Conservation (phyloP, 179 eudicot species). For the Silene noctiflora region DNA sequence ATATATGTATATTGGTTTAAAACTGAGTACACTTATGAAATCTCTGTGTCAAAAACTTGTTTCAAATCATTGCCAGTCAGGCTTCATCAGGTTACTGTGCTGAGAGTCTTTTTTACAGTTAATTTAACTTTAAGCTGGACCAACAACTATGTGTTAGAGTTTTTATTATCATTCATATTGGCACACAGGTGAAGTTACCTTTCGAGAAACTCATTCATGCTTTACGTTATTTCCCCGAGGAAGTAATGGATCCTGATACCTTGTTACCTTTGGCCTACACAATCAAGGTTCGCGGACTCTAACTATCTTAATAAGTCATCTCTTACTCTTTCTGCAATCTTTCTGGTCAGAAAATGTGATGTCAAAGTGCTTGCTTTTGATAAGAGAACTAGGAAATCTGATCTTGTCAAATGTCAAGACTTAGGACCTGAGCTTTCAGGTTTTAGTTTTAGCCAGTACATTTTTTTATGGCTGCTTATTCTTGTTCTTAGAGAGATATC, state of each 20-base stretch:
- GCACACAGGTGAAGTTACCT: slow-evolving; percentile 66
- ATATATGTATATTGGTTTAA: neutral
- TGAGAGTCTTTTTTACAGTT: neutral
- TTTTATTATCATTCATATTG: neutral
- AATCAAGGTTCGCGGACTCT: slow-evolving; percentile 57
- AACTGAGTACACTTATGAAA: neutral
- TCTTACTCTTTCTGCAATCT: neutral
- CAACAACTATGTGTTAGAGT: neutral
- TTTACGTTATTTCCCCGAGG: slow-evolving; percentile 87
- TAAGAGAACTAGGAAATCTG: neutral
- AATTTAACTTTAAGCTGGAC: neutral
- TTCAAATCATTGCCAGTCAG: neutral
- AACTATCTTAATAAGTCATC: slow-evolving; percentile 11
- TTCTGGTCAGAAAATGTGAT: neutral
- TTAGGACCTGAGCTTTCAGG: neutral
- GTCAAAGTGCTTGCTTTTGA: slow-evolving; percentile 4
- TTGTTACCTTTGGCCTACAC: slow-evolving; percentile 84
- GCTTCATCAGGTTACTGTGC: neutral
- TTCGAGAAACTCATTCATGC: slow-evolving; percentile 86
- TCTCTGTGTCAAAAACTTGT: neutral
- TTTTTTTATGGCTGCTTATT: no score
- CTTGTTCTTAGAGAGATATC: no score
- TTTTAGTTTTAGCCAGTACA: no score
- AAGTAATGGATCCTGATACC: slow-evolving; percentile 84
- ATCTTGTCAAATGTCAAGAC: neutral